Conservation (phyloP, 768 basidiomycete genomes). For the Galerina marginata region DNA sequence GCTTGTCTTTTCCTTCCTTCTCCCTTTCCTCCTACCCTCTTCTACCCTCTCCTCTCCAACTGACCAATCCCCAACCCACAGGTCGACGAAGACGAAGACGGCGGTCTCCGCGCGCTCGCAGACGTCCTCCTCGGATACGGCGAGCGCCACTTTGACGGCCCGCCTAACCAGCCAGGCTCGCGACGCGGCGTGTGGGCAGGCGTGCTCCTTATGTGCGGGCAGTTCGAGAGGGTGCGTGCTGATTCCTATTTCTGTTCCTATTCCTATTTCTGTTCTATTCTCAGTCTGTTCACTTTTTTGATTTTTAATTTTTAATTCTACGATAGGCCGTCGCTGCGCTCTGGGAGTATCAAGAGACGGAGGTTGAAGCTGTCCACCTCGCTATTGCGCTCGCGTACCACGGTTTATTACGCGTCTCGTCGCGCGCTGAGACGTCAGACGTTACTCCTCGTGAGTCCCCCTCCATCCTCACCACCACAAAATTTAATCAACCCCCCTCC, state of each 20-base stretch:
- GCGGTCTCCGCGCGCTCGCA: conserved; percentile 72
- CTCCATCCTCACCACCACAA: neutral
- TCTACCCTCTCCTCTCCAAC: neutral
- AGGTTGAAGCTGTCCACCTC: conserved; percentile 93
- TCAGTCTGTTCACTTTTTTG: neutral
- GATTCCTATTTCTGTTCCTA: no score
- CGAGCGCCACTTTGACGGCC: conserved; percentile 81
- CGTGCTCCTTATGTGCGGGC: conserved; percentile 88
- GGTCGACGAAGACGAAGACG: conserved; percentile 85
- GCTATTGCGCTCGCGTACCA: conserved; percentile 93
- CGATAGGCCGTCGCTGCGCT: conserved; percentile 86
- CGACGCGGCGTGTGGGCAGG: conserved; percentile 78
- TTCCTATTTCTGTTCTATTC: no score
- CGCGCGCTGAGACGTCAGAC: conserved; percentile 82
- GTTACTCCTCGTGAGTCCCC: conserved; percentile 73
- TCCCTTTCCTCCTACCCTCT: neutral
- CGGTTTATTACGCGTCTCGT: conserved; percentile 85
- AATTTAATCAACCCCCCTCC: neutral
- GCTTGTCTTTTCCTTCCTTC: neutral
- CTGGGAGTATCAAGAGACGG: conserved; percentile 85
- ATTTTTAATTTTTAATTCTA: neutral
- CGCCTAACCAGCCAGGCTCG: conserved; percentile 60
- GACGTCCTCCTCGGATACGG: conserved; percentile 82
- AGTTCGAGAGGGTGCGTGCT: conserved; percentile 83
- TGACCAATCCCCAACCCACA: conserved; percentile 26